These are phyloP conservation scores for Phialophora tarda DNA, from an alignment of 2,329 filamentous ascomycete species.

Conservation along the genomic window DNA sequence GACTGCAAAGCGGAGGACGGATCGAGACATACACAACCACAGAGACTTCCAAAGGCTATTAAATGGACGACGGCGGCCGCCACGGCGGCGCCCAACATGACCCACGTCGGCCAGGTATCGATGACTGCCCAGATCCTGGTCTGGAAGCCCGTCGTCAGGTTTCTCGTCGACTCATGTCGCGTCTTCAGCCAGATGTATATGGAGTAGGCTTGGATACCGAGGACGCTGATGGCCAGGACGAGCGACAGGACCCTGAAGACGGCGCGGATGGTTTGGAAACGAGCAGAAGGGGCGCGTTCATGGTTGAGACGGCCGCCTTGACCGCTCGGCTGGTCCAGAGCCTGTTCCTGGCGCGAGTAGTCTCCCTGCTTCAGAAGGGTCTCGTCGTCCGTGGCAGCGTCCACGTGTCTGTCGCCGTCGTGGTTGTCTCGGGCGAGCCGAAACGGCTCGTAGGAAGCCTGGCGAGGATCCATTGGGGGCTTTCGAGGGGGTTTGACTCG, in stretches of 20 bases:
- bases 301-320: background rate
- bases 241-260: constrained; percentile 14
- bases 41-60: constrained; percentile 16
- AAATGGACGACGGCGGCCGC: constrained; percentile 6
- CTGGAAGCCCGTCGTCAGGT: constrained; percentile 13
- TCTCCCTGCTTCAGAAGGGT: constrained; percentile 13
- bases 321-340: constrained; percentile 7
- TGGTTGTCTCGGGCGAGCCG: constrained; percentile 2
- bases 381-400: constrained; percentile 12
- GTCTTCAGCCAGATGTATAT: constrained; percentile 21
- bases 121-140: constrained; percentile 18
- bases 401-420: constrained; percentile 4
- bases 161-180: constrained; percentile 1
- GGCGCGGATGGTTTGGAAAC: constrained; percentile 9
- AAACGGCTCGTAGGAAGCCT: constrained; percentile 13
- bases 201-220: constrained; percentile 19
- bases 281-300: constrained; percentile 11
- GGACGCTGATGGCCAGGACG: constrained; percentile 14
- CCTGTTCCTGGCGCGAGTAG: constrained; percentile 7
- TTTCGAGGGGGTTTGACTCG: background rate
- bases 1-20: background rate
- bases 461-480: constrained; percentile 7
- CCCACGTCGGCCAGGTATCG: constrained; percentile 19
- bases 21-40: constrained; percentile 17
- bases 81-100: constrained; percentile 12